Percentiles rank a stretch among this genome's conserved stretches.
Conservation (phyloP, 108 stramenopile genomes). For the Cyclotella kingstonii region DNA sequence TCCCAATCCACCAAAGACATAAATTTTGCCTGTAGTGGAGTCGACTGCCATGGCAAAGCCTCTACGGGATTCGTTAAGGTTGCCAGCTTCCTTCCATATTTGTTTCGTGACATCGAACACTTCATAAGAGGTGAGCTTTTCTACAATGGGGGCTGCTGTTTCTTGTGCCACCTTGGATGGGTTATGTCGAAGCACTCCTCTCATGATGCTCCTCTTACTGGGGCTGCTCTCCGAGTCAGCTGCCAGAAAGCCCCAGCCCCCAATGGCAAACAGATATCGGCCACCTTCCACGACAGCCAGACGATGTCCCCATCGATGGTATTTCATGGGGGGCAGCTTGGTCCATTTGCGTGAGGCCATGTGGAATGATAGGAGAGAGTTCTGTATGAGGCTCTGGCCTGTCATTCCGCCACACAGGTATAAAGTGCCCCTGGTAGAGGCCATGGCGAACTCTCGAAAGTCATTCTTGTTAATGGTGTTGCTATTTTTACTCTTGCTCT, state of each 20-base stretch:
- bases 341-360: conserved; percentile 24
- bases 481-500: too few relatives aligned
- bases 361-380: not conserved
- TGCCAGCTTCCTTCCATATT: conserved; percentile 23
- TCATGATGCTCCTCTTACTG: conserved; percentile 6
- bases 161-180: not conserved
- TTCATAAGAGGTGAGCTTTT: conserved; percentile 19
- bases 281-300: conserved; percentile 19
- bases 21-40: conserved; percentile 11
- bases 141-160: not conserved
- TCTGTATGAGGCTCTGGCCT: not conserved
- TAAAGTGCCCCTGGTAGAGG: conserved; percentile 10
- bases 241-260: conserved; percentile 15
- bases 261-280: conserved; percentile 17
- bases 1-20: conserved; percentile 17
- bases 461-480: too few relatives aligned
- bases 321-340: conserved; percentile 13
- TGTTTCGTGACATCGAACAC: conserved; percentile 21
- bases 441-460: conserved; percentile 18
- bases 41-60: conserved; percentile 20
- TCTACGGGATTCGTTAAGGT: conserved; percentile 15
- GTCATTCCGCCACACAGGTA: conserved; percentile 18
- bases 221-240: not conserved
- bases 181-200: not conserved
- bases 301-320: conserved; percentile 19